Evolutionary conservation across 163 green algal genomes (phyloP).

Genomic region (Coccomyxa subellipsoidea): DNA sequence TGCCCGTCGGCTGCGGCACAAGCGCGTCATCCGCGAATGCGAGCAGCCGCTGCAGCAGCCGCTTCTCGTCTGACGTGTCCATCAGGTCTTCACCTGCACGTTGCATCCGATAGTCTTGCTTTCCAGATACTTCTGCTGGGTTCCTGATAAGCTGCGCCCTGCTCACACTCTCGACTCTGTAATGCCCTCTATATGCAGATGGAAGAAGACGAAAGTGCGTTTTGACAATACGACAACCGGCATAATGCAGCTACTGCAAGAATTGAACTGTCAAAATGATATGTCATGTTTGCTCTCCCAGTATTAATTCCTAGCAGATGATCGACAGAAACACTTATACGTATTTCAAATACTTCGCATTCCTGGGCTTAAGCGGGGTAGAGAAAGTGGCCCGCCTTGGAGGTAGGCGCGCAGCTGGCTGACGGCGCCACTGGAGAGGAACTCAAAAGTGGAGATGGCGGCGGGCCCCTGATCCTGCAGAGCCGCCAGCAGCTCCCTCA

Average conservation of each 20-base stretch:
- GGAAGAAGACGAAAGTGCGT: no score
- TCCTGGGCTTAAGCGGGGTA: background rate
- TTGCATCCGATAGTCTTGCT: background rate
- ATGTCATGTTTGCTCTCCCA: no score
- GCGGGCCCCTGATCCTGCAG: slow-evolving; percentile 20
- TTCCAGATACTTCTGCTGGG: background rate
- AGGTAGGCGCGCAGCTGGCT: slow-evolving; percentile 60
- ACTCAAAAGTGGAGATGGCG: slow-evolving; percentile 85
- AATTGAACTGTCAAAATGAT: no score
- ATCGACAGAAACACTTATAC: no score
- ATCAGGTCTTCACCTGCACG: slow-evolving; percentile 2
- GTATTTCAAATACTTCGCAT: no score
- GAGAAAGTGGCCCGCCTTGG: slow-evolving; percentile 24
- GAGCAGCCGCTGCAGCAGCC: slow-evolving; percentile 52
- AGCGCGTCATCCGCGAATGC: slow-evolving; percentile 40
- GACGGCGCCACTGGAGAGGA: slow-evolving; percentile 78
- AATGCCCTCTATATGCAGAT: no score
- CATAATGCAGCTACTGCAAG: no score
- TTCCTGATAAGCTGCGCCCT: no score
- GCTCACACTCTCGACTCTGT: no score
- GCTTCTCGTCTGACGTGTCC: background rate
- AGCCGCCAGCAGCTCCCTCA: slow-evolving; percentile 53
- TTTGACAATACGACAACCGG: no score
- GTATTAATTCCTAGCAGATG: no score
- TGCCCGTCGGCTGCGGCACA: background rate